Conservation (phyloP, 305 asterid genomes). For the Striga hermonthica region DNA sequence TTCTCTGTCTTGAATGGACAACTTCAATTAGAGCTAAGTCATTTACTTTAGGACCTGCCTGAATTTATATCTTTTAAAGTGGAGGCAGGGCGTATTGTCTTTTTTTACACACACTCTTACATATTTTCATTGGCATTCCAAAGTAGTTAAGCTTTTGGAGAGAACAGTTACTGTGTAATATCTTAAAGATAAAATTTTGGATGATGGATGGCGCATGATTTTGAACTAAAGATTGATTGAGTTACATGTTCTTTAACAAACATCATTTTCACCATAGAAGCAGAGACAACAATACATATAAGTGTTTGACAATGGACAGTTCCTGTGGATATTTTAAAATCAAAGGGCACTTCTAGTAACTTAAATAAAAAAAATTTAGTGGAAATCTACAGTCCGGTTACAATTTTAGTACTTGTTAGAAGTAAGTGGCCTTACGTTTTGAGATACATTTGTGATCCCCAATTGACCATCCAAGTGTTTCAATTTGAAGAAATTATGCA, state of each 20-base stretch:
- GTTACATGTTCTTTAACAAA: conserved; percentile 14
- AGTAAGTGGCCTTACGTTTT: conserved; percentile 20
- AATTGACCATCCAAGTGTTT: conserved; percentile 1
- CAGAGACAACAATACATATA: background rate
- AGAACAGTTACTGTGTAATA: too few species aligned
- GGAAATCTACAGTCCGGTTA: conserved; percentile 15
- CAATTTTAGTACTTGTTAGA: conserved; percentile 20
- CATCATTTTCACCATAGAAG: conserved; percentile 9
- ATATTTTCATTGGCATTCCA: conserved; percentile 3
- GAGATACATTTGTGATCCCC: conserved; percentile 11
- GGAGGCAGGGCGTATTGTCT: background rate
- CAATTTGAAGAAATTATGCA: background rate
- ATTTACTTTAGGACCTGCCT: conserved; percentile 4
- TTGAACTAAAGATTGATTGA: background rate
- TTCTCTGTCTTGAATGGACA: background rate
- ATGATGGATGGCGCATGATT: too few species aligned
- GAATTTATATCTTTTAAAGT: background rate
- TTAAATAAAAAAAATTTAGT: background rate
- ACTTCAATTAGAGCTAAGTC: conserved; percentile 6
- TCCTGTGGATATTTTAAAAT: background rate
- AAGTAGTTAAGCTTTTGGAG: conserved; percentile 21
- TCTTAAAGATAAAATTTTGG: too few species aligned
- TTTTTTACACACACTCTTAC: background rate
- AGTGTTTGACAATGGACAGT: background rate
- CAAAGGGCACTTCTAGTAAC: background rate